Evolutionary conservation across 441 rosid species (phyloP).

Genomic region (Corymbia calophylla): DNA sequence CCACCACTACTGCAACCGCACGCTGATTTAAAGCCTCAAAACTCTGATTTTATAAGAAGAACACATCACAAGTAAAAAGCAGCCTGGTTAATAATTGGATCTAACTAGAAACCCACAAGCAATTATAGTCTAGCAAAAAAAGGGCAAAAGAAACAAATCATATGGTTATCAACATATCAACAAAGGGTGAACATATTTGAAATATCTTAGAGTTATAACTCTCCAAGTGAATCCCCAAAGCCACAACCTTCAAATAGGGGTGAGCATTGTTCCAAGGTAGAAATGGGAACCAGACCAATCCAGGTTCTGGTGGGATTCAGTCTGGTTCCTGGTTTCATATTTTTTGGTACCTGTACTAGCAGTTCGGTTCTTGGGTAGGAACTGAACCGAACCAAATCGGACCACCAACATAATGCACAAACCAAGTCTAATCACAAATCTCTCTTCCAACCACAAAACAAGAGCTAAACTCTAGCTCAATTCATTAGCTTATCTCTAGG

Average conservation of each 20-base stretch:
- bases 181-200: not conserved
- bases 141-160: not conserved
- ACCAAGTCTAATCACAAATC: not conserved
- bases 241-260: not conserved
- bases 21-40: conserved; percentile 98
- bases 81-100: not conserved
- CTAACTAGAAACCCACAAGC: not conserved
- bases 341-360: not conserved
- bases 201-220: not conserved
- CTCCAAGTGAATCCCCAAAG: not conserved
- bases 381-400: not conserved
- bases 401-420: not conserved
- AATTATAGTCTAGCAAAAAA: not conserved
- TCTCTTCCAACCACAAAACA: not conserved
- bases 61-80: not conserved
- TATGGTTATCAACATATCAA: not conserved
- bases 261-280: not conserved
- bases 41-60: conserved; percentile 41
- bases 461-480: not conserved
- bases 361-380: not conserved
- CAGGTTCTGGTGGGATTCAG: not conserved
- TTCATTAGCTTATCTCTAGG: not conserved
- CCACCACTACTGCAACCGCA: conserved; percentile 98
- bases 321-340: not conserved
- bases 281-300: not conserved